phyloP scores from a whole-genome alignment of 108 stramenopile species.

The Fragilariopsis cylindrus region DNA sequence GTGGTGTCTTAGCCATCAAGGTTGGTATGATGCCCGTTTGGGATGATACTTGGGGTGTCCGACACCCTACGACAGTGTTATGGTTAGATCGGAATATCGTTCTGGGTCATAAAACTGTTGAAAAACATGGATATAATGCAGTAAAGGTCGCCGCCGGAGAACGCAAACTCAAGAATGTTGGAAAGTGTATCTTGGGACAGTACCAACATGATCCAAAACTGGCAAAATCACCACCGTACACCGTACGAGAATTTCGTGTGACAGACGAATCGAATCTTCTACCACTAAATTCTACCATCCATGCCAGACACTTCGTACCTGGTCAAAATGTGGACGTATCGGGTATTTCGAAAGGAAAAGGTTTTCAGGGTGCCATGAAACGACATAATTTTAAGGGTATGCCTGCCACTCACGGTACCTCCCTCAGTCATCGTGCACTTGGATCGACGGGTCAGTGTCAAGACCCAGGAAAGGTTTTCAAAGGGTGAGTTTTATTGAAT shows the following conservation, averaged over 20 bases:
- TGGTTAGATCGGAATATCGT: conserved; percentile 92
- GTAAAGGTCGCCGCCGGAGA: conserved; percentile 95
- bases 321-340: conserved; percentile 96
- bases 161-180: conserved; percentile 88
- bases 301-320: conserved; percentile 95
- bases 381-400: conserved; percentile 93
- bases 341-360: conserved; percentile 95
- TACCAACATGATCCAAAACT: conserved; percentile 54
- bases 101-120: conserved; percentile 83
- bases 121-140: conserved; percentile 87
- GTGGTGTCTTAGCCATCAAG: conserved; percentile 93
- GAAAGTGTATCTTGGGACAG: conserved; percentile 66
- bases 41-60: conserved; percentile 92
- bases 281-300: conserved; percentile 78
- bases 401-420: conserved; percentile 95
- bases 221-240: conserved; percentile 70
- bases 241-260: conserved; percentile 84
- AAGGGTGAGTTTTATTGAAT: conserved; percentile 37
- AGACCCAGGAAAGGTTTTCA: conserved; percentile 96
- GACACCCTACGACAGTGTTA: conserved; percentile 92
- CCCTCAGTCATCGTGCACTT: conserved; percentile 86
- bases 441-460: conserved; percentile 90
- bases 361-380: conserved; percentile 99
- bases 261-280: conserved; percentile 71
- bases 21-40: conserved; percentile 97